Base-by-base conservation (phyloP, 139 green algal species). In the Edaphochlamys debaryana region DNA sequence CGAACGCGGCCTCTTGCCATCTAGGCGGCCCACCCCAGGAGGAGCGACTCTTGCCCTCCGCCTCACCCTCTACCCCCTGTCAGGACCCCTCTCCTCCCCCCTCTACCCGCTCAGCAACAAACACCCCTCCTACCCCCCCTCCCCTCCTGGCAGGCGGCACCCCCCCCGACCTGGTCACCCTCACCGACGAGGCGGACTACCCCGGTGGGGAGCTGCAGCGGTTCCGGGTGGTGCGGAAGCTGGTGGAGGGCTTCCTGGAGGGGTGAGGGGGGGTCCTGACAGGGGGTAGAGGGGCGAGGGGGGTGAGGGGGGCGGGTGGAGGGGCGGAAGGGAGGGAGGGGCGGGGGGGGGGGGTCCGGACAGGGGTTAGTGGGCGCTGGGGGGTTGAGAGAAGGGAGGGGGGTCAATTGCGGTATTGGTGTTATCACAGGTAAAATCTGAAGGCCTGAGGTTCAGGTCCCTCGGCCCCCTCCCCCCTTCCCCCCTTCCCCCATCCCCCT, bases 181-280 rank as follows among this genome's bases (percentile, higher is more conserved):
- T 75, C 45, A 4, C 19, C 23, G 77, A 84, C 48, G 77, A 84
- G 77, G 48, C 22, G 13, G 77, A 84, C 64, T 84, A 42, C 64
- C 77, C 77, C 13, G 77, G 77, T 6, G 77, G 77, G 23, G 77
- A 68, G 48, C 25, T 67, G 77, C 77, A 84, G 77, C 45, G 64
- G 11, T 76, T 84, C 64, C 32, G 77, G 36, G 64, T 58, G 11
- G 3, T 75, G 38, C 40, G 64, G 9, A 34, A 36, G 64, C 32
- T 76, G 64, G 64, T 75, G 64, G 77, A 84, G 34, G 45, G 23
- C 27, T 6, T 75, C 64, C 45, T 84, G 64, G 77, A 84, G 41
- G 77, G 77, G 77, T 84, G 48, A 58, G 64, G 9, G n/a, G 30
- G 22, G n/a, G n/a, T n/a, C n/a, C n/a, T n/a, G n/a, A n/a, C n/a